These are phyloP conservation scores for Saccharomyces hybrid DNA, from an alignment of 1,139 yeast genomes.

Conservation along the genomic window DNA sequence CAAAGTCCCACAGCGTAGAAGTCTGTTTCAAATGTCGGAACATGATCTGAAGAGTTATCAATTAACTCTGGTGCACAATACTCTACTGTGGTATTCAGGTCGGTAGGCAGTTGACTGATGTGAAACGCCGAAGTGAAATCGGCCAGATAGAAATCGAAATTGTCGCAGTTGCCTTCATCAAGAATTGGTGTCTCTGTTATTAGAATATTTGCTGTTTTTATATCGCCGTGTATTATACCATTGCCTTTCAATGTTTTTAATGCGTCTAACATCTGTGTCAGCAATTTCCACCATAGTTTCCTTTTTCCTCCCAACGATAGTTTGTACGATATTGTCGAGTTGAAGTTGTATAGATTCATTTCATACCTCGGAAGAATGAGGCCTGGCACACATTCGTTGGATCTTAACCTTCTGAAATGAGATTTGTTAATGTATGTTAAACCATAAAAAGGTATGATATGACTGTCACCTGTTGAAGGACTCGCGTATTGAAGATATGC, in stretches of 20 bases:
- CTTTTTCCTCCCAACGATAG: constrained; percentile 1
- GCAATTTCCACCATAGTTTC: constrained; percentile 12
- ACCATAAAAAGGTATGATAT: constrained; percentile 14
- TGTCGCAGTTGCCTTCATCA: neutral
- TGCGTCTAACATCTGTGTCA: constrained; percentile 8
- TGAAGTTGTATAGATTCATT: constrained; percentile 12
- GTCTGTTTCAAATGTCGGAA: constrained; percentile 10
- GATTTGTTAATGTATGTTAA: constrained; percentile 12
- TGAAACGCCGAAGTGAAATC: constrained; percentile 14
- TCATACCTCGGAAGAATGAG: constrained; percentile 11
- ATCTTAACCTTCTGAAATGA: constrained; percentile 12
- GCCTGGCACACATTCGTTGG: constrained; percentile 14
- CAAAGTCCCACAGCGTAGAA: constrained; percentile 18
- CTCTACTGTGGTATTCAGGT: constrained; percentile 14
- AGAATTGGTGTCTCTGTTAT: constrained; percentile 2
- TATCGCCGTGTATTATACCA: constrained; percentile 18
- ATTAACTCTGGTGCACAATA: constrained; percentile 19
- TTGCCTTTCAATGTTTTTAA: constrained; percentile 9
- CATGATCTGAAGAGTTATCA: neutral
- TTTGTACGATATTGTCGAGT: constrained; percentile 1
- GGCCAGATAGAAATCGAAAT: constrained; percentile 9
- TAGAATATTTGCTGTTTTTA: constrained; percentile 17
- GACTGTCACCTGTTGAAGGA: neutral
- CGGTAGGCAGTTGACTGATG: neutral
- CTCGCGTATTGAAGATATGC: constrained; percentile 2